Base-by-base conservation (phyloP, 2,329 filamentous ascomycete species). In the Sporothrix pallida region DNA sequence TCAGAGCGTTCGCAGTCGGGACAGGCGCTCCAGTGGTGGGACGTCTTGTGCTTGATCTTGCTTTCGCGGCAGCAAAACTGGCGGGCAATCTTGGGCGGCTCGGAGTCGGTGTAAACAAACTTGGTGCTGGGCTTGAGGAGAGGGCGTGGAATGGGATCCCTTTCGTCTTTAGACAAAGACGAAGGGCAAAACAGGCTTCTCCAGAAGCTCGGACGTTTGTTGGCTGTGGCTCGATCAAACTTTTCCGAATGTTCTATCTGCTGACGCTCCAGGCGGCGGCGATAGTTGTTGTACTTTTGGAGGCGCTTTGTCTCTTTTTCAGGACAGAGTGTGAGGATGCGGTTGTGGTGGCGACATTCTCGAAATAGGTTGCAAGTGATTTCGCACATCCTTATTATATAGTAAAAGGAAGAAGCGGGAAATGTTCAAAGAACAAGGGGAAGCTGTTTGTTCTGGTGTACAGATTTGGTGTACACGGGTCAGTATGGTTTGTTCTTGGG, bases 321-420 rank as follows among this genome's bases (percentile, higher is more conserved):
- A 5, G 23, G 17, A 9, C 74, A 74, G 67, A 75, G 74, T 5
- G 26, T 10, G n/a, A 75, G 72, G 7, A 63, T 54, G 26, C 74
- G 74, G 13, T 52, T 37, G 69, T 75, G 58, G 31, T 75, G 72
- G 9, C 44, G 4, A 31, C 74, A 75, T 6, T 68, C 68, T 31
- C 46, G 54, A 54, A 52, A 75, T 52, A 75, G 70, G 20, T 52
- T 12, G 63, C 68, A 73, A 44, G 44, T 69, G 56, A 72, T 62
- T n/a, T 54, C 48, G 42, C 74, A 75, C 74, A 75, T 75, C 20
- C 31, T 10, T 72, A 12, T 12, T 63, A 44, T 54, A 54, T 56
- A 58, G 50, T 20, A 31, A 44, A 52, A 37, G 20, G 31, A 15
- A 7, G 20, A 37, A 13, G 44, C 20, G 5, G 23, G 31, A 37